Percentiles rank a stretch among this genome's conserved stretches.
Conservation (phyloP, 768 basidiomycete species). For the Hypholoma fasciculare region DNA sequence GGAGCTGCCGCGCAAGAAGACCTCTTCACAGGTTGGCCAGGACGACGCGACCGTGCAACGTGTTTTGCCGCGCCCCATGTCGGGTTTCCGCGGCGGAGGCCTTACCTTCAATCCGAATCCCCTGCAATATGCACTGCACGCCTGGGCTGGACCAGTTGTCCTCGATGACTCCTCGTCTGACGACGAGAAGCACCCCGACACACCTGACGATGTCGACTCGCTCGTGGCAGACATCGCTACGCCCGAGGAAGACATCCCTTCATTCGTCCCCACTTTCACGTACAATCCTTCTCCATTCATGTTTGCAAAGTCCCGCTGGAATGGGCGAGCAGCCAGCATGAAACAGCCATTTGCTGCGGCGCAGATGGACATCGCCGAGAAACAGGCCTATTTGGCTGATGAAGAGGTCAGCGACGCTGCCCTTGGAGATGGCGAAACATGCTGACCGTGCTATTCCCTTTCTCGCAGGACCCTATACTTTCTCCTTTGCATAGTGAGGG, state of each 20-base stretch:
- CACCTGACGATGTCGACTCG: constrained; percentile 54
- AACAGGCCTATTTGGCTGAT: constrained; percentile 9
- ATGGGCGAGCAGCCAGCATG: constrained; percentile 7
- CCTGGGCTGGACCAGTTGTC: constrained; percentile 51
- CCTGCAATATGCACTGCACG: constrained; percentile 55
- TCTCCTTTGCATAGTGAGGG: constrained; percentile 8
- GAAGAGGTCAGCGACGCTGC: constrained; percentile 21
- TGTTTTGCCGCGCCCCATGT: constrained; percentile 40
- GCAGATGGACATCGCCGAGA: background rate
- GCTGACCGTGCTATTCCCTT: background rate
- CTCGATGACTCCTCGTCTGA: constrained; percentile 45
- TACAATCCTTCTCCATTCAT: constrained; percentile 65
- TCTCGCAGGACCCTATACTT: background rate
- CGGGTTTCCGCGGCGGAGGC: constrained; percentile 43
- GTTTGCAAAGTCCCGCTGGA: constrained; percentile 65
- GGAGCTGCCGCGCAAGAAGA: constrained; percentile 33
- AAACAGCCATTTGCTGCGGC: background rate
- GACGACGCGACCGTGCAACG: constrained; percentile 22
- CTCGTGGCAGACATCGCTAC: constrained; percentile 34
- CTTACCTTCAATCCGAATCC: constrained; percentile 63
- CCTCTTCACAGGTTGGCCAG: background rate
- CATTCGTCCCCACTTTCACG: constrained; percentile 38
- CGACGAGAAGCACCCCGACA: constrained; percentile 55
- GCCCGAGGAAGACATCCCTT: constrained; percentile 19
- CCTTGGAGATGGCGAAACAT: background rate